phyloP scores from a whole-genome alignment of 164 flowering plant genomes.

The Berberis thunbergii region DNA sequence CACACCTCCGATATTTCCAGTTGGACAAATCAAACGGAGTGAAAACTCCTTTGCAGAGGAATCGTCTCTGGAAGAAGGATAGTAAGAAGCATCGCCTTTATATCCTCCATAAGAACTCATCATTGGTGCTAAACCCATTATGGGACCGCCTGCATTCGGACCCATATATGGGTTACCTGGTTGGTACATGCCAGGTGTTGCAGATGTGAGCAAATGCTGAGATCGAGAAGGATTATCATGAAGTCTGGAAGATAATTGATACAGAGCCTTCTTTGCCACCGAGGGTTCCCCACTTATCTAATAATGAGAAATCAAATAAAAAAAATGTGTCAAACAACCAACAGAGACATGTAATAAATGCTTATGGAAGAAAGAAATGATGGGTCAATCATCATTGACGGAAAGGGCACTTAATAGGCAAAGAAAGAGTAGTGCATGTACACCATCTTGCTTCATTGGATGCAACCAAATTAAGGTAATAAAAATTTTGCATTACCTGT shows the following conservation, averaged over 20 bases:
- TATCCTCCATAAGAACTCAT: conserved; percentile 74
- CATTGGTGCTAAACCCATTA: conserved; percentile 69
- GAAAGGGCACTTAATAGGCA: no score
- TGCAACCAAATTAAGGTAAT: no score
- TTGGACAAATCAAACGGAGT: conserved; percentile 70
- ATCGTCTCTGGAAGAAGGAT: conserved; percentile 62
- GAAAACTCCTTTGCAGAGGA: conserved; percentile 67
- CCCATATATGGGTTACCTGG: conserved; percentile 52
- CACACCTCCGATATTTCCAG: conserved; percentile 76
- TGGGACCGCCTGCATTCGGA: conserved; percentile 46
- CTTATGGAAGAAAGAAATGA: no score
- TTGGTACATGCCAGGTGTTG: conserved; percentile 34
- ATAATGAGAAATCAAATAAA: not conserved
- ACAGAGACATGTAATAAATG: no score
- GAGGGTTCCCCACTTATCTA: conserved; percentile 65
- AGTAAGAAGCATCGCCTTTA: conserved; percentile 51
- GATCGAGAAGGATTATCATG: conserved; percentile 92
- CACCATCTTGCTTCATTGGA: no score
- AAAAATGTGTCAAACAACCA: not conserved
- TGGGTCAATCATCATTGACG: no score
- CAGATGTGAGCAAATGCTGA: conserved; percentile 65
- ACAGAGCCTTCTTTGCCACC: conserved; percentile 60
- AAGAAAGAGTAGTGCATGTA: no score
- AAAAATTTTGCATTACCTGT: conserved; percentile 43
- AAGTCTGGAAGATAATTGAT: conserved; percentile 58